These are phyloP conservation scores for Pugionium cornutum DNA, from an alignment of 345 rosid species.

Conservation along the genomic window DNA sequence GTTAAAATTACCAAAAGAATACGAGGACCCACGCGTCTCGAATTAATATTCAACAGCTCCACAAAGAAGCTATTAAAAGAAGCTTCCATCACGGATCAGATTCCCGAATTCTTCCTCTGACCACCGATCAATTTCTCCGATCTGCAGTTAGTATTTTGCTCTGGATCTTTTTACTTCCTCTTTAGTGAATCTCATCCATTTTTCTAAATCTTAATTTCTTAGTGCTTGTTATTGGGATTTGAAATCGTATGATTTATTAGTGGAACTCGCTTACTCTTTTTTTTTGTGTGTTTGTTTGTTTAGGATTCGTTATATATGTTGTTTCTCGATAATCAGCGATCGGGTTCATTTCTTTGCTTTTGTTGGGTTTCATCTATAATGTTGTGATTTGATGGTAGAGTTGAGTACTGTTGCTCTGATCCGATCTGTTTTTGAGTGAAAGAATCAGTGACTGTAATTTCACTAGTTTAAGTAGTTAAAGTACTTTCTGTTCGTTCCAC, in stretches of 20 bases:
- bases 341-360: background rate
- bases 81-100: slow-evolving; percentile 34
- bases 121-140: slow-evolving; percentile 25
- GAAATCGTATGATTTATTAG: background rate
- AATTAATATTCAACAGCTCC: slow-evolving; percentile 13
- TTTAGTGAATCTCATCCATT: slow-evolving; percentile 12
- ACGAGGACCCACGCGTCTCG: slow-evolving; percentile 25
- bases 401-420: background rate
- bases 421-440: slow-evolving; percentile 4
- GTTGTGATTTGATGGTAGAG: slow-evolving; percentile 13
- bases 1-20: background rate
- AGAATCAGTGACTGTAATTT: slow-evolving; percentile 14
- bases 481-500: too few species aligned
- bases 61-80: background rate
- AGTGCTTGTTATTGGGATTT: slow-evolving; percentile 4
- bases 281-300: too few species aligned
- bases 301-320: background rate
- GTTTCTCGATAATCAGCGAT: background rate
- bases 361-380: background rate
- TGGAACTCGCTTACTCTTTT: background rate
- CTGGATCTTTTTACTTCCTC: background rate
- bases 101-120: slow-evolving; percentile 22
- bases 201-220: background rate
- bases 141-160: slow-evolving; percentile 14
- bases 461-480: background rate